phyloP scores from a whole-genome alignment of 2,329 filamentous ascomycete genomes.

The Fusarium humuli region DNA sequence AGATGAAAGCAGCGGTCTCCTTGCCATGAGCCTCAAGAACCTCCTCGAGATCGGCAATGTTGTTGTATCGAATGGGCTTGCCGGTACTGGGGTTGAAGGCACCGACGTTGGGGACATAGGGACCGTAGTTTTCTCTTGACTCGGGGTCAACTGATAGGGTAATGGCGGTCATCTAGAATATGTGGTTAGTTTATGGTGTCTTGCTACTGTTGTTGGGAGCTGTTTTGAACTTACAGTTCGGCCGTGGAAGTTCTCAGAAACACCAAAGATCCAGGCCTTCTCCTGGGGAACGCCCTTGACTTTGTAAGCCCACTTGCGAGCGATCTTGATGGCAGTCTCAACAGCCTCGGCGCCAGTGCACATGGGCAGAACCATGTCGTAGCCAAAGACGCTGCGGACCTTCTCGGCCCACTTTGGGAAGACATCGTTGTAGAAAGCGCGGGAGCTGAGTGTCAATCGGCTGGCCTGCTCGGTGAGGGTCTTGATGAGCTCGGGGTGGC shows the following conservation, averaged over 20 bases:
- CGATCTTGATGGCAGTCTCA: conserved; percentile 39
- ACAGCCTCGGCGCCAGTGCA: conserved; percentile 40
- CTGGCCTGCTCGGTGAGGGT: conserved; percentile 89
- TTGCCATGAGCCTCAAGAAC: conserved; percentile 37
- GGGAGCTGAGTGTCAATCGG: conserved; percentile 63
- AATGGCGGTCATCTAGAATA: conserved; percentile 83
- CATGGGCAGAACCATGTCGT: conserved; percentile 39
- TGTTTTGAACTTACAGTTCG: conserved; percentile 71
- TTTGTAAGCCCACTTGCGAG: conserved; percentile 41
- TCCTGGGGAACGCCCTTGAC: conserved; percentile 39
- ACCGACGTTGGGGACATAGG: conserved; percentile 90
- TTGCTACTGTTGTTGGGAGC: background rate
- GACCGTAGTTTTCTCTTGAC: conserved; percentile 95
- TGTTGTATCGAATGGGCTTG: conserved; percentile 38
- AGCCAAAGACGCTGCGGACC: conserved; percentile 38
- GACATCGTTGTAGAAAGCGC: conserved; percentile 40
- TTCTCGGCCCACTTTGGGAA: conserved; percentile 42
- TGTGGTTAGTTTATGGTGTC: conserved; percentile 3
- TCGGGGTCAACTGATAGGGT: conserved; percentile 96
- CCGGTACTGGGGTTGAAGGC: conserved; percentile 58
- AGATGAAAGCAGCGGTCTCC: conserved; percentile 40
- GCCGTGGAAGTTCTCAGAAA: conserved; percentile 39
- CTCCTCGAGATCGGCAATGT: conserved; percentile 38
- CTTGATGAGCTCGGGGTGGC: conserved; percentile 89
- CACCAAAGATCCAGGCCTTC: conserved; percentile 40